These are phyloP conservation scores for Calycina herbarum DNA, from an alignment of 2,329 filamentous ascomycete genomes.

Conservation along the genomic window DNA sequence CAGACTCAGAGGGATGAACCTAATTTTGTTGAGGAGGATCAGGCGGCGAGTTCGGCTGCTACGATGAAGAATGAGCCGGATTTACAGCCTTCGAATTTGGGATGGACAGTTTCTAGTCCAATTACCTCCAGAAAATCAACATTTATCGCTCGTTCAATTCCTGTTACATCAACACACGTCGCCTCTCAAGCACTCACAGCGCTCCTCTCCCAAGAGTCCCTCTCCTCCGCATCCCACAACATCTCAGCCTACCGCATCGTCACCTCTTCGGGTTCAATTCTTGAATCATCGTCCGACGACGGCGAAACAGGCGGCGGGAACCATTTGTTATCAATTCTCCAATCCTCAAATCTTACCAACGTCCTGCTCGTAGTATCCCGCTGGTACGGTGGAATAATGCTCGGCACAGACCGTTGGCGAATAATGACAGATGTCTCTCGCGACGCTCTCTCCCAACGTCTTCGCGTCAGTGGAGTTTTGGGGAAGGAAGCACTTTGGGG, in stretches of 20 bases:
- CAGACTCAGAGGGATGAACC: neutral
- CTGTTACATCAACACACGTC: conserved; percentile 42
- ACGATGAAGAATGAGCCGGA: neutral
- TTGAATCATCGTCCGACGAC: conserved; percentile 48
- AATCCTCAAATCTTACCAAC: conserved; percentile 51
- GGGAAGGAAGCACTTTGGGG: conserved; percentile 61
- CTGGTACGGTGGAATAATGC: conserved; percentile 63
- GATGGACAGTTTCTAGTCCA: conserved; percentile 54
- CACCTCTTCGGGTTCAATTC: conserved; percentile 22
- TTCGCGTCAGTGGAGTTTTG: conserved; percentile 44
- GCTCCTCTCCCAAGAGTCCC: conserved; percentile 50
- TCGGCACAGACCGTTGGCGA: conserved; percentile 62
- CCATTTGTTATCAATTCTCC: conserved; percentile 55
- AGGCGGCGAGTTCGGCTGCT: conserved; percentile 14
- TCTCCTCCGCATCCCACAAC: conserved; percentile 59
- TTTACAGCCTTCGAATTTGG: conserved; percentile 16
- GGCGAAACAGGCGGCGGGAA: conserved; percentile 61
- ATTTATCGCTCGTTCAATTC: conserved; percentile 56
- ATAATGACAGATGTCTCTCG: conserved; percentile 59
- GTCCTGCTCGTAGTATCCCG: conserved; percentile 59
- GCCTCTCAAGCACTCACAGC: conserved; percentile 47
- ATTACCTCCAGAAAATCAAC: conserved; percentile 55
- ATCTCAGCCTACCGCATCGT: conserved; percentile 37
- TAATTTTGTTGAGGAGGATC: neutral
- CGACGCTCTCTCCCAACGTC: conserved; percentile 53